These are phyloP conservation scores for Xylariaceae sp. DNA, from an alignment of 2,329 filamentous ascomycete genomes.

Conservation along the genomic window DNA sequence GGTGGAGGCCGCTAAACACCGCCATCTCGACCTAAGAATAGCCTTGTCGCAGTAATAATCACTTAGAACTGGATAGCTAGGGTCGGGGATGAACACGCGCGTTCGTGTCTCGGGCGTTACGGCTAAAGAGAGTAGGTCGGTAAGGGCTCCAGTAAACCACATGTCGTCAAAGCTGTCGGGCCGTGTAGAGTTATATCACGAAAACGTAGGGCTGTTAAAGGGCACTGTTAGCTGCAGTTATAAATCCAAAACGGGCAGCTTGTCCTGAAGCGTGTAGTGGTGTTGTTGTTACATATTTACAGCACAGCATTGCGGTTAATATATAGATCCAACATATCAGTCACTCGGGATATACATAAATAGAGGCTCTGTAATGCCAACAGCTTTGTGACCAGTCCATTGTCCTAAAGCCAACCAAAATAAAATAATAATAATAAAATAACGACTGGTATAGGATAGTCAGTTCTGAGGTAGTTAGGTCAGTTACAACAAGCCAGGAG, in stretches of 20 bases:
- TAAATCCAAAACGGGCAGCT: not conserved
- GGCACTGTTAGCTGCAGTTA: not conserved
- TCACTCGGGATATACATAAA: not conserved
- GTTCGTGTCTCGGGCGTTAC: constrained; percentile 26
- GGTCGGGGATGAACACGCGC: constrained; percentile 16
- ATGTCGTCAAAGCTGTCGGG: not conserved
- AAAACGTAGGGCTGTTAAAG: not conserved
- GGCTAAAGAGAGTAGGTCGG: constrained; percentile 17
- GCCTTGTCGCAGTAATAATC: not conserved
- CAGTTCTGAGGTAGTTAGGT: no score
- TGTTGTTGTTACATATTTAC: no score
- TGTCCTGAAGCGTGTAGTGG: no score
- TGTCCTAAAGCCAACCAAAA: not conserved
- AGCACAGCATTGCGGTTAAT: not conserved
- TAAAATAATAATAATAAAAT: no score
- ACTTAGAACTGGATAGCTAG: not conserved
- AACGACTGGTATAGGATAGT: no score
- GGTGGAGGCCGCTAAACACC: constrained; percentile 1
- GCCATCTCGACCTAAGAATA: not conserved
- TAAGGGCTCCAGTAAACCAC: constrained; percentile 6
- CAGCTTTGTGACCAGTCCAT: not conserved
- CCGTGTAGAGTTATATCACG: not conserved
- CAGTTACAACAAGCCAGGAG: no score
- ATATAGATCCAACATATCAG: not conserved
- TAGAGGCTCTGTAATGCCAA: not conserved